A percentile compares a stretch with the other conserved stretches of the same genome.
Conservation (phyloP, 805 yeast species). For the Pichia scutulata region DNA sequence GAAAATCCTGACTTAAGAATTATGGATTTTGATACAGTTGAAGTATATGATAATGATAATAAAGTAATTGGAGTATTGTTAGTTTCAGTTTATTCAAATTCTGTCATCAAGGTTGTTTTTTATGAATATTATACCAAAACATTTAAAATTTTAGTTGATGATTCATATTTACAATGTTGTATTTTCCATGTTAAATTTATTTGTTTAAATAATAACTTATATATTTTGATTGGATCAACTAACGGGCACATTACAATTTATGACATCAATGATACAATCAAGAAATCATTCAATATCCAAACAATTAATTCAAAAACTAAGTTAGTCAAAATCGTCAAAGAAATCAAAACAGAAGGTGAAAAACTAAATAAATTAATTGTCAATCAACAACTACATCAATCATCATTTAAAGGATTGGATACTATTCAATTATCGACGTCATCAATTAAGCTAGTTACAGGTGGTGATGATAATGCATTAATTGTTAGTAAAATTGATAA, state of each 20-base stretch:
- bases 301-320: background rate
- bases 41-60: constrained; percentile 23
- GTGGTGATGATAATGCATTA: constrained; percentile 90
- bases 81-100: constrained; percentile 78
- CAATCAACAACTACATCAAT: constrained; percentile 65
- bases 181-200: constrained; percentile 54
- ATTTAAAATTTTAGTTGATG: constrained; percentile 40
- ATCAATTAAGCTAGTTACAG: constrained; percentile 45
- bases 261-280: constrained; percentile 33
- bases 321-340: background rate
- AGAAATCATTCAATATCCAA: constrained; percentile 9
- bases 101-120: constrained; percentile 60
- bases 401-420: constrained; percentile 67
- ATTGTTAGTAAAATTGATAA: constrained; percentile 29
- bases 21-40: constrained; percentile 68
- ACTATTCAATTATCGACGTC: constrained; percentile 6
- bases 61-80: constrained; percentile 39
- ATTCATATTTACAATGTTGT: constrained; percentile 68
- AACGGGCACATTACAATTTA: constrained; percentile 73
- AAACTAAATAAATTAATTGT: constrained; percentile 23
- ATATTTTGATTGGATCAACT: constrained; percentile 59
- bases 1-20: constrained; percentile 77
- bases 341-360: background rate
- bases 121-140: constrained; percentile 31
- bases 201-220: constrained; percentile 20